These are phyloP conservation scores for Nitzschia putrida DNA, from an alignment of 108 stramenopile species.

Conservation along the genomic window DNA sequence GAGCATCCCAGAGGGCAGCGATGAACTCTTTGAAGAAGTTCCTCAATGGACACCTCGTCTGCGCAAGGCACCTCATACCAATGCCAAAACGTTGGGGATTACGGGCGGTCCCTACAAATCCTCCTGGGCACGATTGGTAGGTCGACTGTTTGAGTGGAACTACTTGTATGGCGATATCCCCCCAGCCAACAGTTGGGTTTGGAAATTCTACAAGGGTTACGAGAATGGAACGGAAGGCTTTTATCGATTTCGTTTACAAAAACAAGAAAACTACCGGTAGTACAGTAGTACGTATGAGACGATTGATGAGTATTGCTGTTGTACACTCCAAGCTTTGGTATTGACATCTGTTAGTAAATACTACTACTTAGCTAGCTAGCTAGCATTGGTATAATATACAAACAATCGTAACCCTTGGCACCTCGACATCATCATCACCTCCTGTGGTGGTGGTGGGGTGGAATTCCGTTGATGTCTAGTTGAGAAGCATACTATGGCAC, in stretches of 20 bases:
- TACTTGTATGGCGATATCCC: conserved; percentile 20
- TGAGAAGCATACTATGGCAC: too few relatives aligned
- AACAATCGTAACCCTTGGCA: too few relatives aligned
- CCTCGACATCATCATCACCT: too few relatives aligned
- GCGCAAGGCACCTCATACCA: conserved; percentile 3
- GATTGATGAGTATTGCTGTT: too few relatives aligned
- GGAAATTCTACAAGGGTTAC: conserved; percentile 26
- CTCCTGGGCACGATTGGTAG: conserved; percentile 11
- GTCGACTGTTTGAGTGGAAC: conserved; percentile 31
- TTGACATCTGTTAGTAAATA: too few relatives aligned
- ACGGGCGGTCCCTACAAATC: conserved; percentile 14
- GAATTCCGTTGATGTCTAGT: too few relatives aligned
- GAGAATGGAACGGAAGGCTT: conserved; percentile 25
- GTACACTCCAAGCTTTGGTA: too few relatives aligned
- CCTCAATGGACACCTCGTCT: conserved; percentile 1
- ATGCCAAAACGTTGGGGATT: conserved; percentile 18
- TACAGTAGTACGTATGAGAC: not conserved
- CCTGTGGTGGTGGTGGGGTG: too few relatives aligned
- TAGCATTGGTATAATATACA: too few relatives aligned
- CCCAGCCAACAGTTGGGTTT: conserved; percentile 10
- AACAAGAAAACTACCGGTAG: not conserved
- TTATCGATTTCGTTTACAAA: conserved; percentile 1
- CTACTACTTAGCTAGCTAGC: too few relatives aligned
- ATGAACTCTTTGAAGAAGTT: not conserved
- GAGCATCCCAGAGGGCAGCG: not conserved